Evolutionary conservation across 2,329 filamentous ascomycete genomes (phyloP), one percentile per base, ranked within the genome.

Genomic region (Didymella segeticola): DNA sequence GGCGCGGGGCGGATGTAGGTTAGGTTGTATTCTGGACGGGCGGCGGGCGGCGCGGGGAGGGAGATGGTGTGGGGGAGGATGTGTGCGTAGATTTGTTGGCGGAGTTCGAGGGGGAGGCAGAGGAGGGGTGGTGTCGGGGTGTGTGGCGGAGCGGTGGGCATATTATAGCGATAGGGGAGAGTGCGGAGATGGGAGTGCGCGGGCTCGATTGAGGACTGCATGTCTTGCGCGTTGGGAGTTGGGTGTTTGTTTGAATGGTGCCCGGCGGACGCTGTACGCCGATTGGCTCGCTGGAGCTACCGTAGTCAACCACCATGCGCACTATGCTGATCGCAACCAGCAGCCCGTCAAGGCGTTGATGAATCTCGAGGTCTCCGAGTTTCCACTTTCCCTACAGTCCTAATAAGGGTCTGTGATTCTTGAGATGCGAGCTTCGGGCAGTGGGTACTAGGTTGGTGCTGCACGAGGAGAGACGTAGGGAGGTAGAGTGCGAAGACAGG

Each of bases 321-420:
- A 74, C 75, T 72, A 71, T 62, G 58, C 29, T 43, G 48, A 55
- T 51, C 45, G 50, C 48, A 37, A 50, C 58, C 43, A 27, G 63
- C 62, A 65, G 68, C 67, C 66, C 59, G 14, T 54, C 38, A 47
- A 61, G 70, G 65, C 64, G 67, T 64, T n/a, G n/a, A n/a, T n/a
- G n/a, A n/a, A n/a, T n/a, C n/a, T n/a, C n/a, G n/a, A n/a, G n/a
- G n/a, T n/a, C n/a, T n/a, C n/a, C n/a, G n/a, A n/a, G n/a, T n/a
- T n/a, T n/a, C n/a, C n/a, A n/a, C n/a, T n/a, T n/a, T n/a, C n/a
- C n/a, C n/a, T 67, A 82, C 82, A 82, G 78, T 80, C 82, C 81
- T 81, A 82, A 78, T 62, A 73, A 81, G 81, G 81, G 81, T 83
- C 15, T 65, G 63, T 60, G 56, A 72, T 70, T 59, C 72, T 77